phyloP scores from a whole-genome alignment of 257 asterid genomes.

The Vinca minor region DNA sequence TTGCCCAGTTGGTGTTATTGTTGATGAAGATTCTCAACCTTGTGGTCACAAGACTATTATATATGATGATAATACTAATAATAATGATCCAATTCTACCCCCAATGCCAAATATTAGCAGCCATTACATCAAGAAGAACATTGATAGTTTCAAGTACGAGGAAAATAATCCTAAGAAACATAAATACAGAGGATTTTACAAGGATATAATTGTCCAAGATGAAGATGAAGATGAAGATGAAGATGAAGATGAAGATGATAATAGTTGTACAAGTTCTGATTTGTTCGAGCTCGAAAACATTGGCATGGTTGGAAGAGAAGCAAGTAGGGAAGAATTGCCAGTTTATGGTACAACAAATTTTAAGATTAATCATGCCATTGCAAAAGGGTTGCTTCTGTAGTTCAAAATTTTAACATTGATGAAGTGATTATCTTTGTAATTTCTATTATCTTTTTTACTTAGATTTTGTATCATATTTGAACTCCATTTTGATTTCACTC shows the following conservation, averaged over 20 bases:
- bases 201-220: too few relatives aligned
- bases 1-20: constrained; percentile 52
- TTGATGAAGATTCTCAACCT: constrained; percentile 36
- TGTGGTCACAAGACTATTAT: constrained; percentile 20
- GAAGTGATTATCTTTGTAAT: too few relatives aligned
- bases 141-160: constrained; percentile 33
- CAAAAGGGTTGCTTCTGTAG: constrained; percentile 34
- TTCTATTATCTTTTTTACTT: too few relatives aligned
- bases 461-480: constrained; percentile 11
- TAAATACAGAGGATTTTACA: constrained; percentile 27
- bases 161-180: constrained; percentile 26
- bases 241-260: too few relatives aligned
- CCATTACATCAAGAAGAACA: constrained; percentile 42
- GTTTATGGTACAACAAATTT: constrained; percentile 72
- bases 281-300: constrained; percentile 79
- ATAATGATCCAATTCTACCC: constrained; percentile 18
- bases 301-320: constrained; percentile 37
- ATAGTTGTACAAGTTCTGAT: constrained; percentile 75
- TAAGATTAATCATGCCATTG: constrained; percentile 54
- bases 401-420: not conserved
- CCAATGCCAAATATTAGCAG: constrained; percentile 29
- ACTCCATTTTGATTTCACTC: not conserved
- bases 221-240: constrained; percentile 27
- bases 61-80: not conserved
- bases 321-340: constrained; percentile 54